Percentiles rank a stretch among this genome's conserved stretches.
These are phyloP conservation scores for Fusarium tuaranense DNA, from an alignment of 2,329 filamentous ascomycete species.

Conservation along the genomic window DNA sequence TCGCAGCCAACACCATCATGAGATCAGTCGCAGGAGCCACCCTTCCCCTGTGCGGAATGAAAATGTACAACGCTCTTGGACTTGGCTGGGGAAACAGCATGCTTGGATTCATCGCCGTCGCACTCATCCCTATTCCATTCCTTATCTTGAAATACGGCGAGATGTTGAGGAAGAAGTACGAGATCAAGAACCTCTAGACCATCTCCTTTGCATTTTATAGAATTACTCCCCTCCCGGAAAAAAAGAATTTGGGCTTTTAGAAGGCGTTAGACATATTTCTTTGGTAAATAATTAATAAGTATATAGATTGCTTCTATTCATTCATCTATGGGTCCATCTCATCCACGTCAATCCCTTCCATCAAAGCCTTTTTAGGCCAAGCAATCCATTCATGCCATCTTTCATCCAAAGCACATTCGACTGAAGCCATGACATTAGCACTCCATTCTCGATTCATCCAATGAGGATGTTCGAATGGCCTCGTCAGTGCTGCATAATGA, in stretches of 20 bases:
- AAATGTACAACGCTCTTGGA: slow-evolving; percentile 47
- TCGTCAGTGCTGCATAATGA: slow-evolving; percentile 25
- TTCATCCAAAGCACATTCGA: slow-evolving; percentile 13
- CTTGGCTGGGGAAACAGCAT: slow-evolving; percentile 60
- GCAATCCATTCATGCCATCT: slow-evolving; percentile 25
- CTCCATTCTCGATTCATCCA: slow-evolving; percentile 32
- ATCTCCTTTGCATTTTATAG: background rate
- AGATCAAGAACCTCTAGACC: slow-evolving; percentile 1
- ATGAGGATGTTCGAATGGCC: slow-evolving; percentile 21
- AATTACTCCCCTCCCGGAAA: background rate
- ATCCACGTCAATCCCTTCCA: slow-evolving; percentile 22
- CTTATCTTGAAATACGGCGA: slow-evolving; percentile 55
- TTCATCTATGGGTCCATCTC: slow-evolving; percentile 16
- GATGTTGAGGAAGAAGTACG: slow-evolving; percentile 25
- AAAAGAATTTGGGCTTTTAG: background rate
- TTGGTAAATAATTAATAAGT: background rate
- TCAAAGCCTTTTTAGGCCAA: slow-evolving; percentile 22
- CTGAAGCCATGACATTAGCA: slow-evolving; percentile 5
- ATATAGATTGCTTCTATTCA: background rate
- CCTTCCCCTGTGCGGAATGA: slow-evolving; percentile 21
- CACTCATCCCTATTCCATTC: slow-evolving; percentile 55
- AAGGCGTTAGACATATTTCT: background rate
- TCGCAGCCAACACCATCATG: slow-evolving; percentile 30
- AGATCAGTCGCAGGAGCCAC: slow-evolving; percentile 12
- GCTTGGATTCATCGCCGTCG: slow-evolving; percentile 54